Percentiles rank a stretch among this genome's conserved stretches.
These are phyloP conservation scores for Ehretia macrophylla DNA, from an alignment of 257 asterid genomes.

Conservation along the genomic window DNA sequence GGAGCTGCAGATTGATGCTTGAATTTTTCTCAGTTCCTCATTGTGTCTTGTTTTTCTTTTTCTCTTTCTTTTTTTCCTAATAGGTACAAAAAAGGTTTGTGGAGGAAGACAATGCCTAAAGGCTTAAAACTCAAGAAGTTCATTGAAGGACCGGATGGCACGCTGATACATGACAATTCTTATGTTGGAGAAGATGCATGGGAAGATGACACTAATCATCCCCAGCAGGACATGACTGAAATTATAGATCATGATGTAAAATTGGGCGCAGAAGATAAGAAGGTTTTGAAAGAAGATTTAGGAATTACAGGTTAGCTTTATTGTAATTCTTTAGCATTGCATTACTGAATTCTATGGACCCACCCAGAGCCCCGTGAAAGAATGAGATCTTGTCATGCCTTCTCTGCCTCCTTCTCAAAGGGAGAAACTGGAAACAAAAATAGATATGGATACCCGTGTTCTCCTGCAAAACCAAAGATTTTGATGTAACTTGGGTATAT, in stretches of 20 bases:
- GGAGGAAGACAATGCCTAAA: slow-evolving; percentile 90
- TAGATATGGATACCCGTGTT: too few relatives aligned
- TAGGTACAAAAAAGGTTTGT: slow-evolving; percentile 69
- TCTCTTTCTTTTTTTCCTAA: not conserved
- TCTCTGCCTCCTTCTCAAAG: too few relatives aligned
- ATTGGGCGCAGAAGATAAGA: slow-evolving; percentile 52
- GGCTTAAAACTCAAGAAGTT: slow-evolving; percentile 87
- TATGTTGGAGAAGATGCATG: slow-evolving; percentile 94
- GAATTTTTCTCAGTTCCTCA: too few relatives aligned
- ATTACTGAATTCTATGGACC: too few relatives aligned
- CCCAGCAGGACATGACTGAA: slow-evolving; percentile 42
- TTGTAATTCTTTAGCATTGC: not conserved
- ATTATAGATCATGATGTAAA: slow-evolving; percentile 47
- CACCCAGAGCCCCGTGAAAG: too few relatives aligned
- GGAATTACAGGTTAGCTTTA: slow-evolving; percentile 64
- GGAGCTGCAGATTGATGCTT: not conserved
- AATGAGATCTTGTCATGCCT: too few relatives aligned
- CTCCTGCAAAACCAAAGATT: too few relatives aligned
- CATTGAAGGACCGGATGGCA: slow-evolving; percentile 84
- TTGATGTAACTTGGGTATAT: too few relatives aligned
- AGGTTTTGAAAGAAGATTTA: slow-evolving; percentile 55
- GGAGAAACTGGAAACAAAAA: too few relatives aligned
- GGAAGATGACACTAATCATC: slow-evolving; percentile 66
- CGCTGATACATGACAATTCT: slow-evolving; percentile 77
- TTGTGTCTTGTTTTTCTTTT: not conserved